These are phyloP conservation scores for Arxiozyma slooffiae DNA, from an alignment of 1,139 yeast genomes.

Conservation along the genomic window DNA sequence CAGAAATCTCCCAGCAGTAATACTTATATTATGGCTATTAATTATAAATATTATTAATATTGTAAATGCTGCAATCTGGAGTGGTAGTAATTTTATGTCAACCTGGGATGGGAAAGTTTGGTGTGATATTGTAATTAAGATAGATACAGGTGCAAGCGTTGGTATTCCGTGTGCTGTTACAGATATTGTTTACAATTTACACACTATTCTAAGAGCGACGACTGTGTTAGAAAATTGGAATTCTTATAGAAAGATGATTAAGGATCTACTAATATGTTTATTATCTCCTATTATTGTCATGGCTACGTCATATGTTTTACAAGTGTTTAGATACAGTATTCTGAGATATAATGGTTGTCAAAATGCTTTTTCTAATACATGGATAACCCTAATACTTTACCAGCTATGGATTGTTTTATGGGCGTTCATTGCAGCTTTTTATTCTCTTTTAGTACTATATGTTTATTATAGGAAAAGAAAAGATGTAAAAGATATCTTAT, in stretches of 20 bases:
- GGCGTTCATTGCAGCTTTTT: slow-evolving; percentile 46
- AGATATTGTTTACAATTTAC: slow-evolving; percentile 61
- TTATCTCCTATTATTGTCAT: slow-evolving; percentile 56
- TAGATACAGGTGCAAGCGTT: slow-evolving; percentile 53
- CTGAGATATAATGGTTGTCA: slow-evolving; percentile 59
- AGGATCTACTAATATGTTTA: slow-evolving; percentile 53
- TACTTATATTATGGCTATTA: slow-evolving; percentile 54
- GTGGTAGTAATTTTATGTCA: slow-evolving; percentile 37
- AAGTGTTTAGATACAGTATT: slow-evolving; percentile 48
- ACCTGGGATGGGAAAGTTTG: slow-evolving; percentile 62
- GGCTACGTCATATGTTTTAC: slow-evolving; percentile 49
- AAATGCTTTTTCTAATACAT: slow-evolving; percentile 36
- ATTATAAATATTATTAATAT: slow-evolving; percentile 48
- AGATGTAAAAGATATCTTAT: slow-evolving; percentile 63
- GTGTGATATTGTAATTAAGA: slow-evolving; percentile 64
- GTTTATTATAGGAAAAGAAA: slow-evolving; percentile 49
- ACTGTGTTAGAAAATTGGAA: slow-evolving; percentile 36
- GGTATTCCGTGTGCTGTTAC: slow-evolving; percentile 67
- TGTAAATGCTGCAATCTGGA: slow-evolving; percentile 65
- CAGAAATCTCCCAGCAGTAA: slow-evolving; percentile 57
- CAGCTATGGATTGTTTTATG: slow-evolving; percentile 64
- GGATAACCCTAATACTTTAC: slow-evolving; percentile 43
- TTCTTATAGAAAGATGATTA: slow-evolving; percentile 37
- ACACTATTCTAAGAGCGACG: slow-evolving; percentile 53
- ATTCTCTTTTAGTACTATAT: slow-evolving; percentile 46